Conservation (phyloP, 306 rosid genomes). For the Rubus idaeus region DNA sequence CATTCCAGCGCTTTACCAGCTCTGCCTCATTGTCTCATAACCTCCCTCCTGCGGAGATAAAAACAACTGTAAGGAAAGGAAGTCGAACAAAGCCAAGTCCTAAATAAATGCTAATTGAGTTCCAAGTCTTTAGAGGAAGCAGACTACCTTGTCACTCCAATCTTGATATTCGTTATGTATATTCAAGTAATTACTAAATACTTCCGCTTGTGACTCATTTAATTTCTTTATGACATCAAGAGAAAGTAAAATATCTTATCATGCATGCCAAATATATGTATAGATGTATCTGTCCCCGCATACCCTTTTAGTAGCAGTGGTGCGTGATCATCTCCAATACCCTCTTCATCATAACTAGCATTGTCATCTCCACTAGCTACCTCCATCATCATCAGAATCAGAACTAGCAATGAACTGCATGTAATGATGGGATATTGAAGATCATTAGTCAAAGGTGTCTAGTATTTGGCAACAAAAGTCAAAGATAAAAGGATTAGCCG, state of each 20-base stretch:
- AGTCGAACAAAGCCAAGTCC: neutral
- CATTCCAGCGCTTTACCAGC: conserved; percentile 49
- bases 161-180: neutral
- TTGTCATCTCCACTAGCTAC: conserved; percentile 11
- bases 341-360: conserved; percentile 53
- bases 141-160: no score
- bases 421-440: conserved; percentile 12
- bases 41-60: conserved; percentile 46
- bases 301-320: neutral
- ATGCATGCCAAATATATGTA: no score
- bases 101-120: no score
- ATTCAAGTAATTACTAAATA: neutral
- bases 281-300: no score
- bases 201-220: neutral
- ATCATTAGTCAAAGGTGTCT: conserved; percentile 17
- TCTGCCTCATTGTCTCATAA: conserved; percentile 43
- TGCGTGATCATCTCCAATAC: conserved; percentile 24
- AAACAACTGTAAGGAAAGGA: neutral
- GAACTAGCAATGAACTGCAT: conserved; percentile 54
- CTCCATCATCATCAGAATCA: no score
- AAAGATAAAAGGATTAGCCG: neutral
- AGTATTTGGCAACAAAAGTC: neutral
- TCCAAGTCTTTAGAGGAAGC: no score
- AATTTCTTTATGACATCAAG: neutral
- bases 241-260: neutral